Conservation (phyloP, 108 stramenopile genomes). For the Discostella pseudostelligera region DNA sequence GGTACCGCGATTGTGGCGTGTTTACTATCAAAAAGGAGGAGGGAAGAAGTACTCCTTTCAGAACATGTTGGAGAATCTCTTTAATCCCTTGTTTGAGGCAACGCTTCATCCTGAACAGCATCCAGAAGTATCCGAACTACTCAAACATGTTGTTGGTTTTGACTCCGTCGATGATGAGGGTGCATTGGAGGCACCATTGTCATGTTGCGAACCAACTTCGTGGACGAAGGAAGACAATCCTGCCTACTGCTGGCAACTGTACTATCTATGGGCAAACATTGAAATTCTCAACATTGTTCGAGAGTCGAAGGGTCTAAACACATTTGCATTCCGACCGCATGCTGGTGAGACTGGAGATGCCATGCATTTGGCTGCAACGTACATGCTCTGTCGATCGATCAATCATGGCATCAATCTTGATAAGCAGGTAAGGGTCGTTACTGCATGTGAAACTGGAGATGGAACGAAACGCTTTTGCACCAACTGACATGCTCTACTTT, state of each 20-base stretch:
- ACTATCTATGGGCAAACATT: conserved; percentile 93
- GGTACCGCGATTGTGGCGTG: conserved; percentile 93
- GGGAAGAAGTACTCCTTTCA: conserved; percentile 59
- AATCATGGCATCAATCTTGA: conserved; percentile 98
- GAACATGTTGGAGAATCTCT: conserved; percentile 96
- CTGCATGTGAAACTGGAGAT: too few species aligned
- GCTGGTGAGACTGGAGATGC: conserved; percentile 97
- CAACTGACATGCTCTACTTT: too few species aligned
- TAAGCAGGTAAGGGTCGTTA: conserved; percentile 69
- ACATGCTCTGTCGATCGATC: conserved; percentile 91
- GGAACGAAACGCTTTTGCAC: too few species aligned
- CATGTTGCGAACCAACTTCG: conserved; percentile 56
- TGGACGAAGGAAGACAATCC: conserved; percentile 90
- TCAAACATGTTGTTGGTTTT: conserved; percentile 95
- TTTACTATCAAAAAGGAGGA: conserved; percentile 78
- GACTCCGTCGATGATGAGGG: conserved; percentile 99
- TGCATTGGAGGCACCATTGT: conserved; percentile 68
- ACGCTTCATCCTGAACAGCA: conserved; percentile 91
- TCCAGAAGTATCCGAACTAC: conserved; percentile 91
- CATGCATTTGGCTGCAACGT: conserved; percentile 96
- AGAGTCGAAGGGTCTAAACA: conserved; percentile 81
- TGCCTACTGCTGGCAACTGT: conserved; percentile 90
- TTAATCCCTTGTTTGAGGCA: conserved; percentile 95
- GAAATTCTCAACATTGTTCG: conserved; percentile 90
- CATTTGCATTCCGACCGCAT: conserved; percentile 93